Conservation (phyloP, 1,139 yeast genomes). For the Yamadazyma sp. region DNA sequence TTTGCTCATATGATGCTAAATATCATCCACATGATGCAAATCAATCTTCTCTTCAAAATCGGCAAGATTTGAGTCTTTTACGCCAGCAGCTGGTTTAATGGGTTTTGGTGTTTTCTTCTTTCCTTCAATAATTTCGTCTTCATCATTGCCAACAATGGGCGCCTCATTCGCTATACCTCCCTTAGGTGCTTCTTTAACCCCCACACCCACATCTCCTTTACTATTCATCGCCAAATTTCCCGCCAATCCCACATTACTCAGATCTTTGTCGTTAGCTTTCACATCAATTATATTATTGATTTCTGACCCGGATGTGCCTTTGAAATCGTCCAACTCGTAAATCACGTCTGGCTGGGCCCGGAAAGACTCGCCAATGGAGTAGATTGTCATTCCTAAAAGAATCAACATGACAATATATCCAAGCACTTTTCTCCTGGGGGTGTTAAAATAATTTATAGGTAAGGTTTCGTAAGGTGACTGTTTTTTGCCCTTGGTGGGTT, state of each 20-base stretch:
- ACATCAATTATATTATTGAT: slow-evolving; percentile 25
- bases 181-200: slow-evolving; percentile 49
- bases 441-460: slow-evolving; percentile 34
- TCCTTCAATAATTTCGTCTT: slow-evolving; percentile 29
- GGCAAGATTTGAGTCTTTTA: background rate
- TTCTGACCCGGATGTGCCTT: background rate
- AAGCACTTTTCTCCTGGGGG: slow-evolving; percentile 36
- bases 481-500: slow-evolving; percentile 35
- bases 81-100: slow-evolving; percentile 4
- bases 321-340: slow-evolving; percentile 26
- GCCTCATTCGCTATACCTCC: slow-evolving; percentile 53
- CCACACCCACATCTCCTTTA: slow-evolving; percentile 44
- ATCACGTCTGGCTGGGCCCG: slow-evolving; percentile 27
- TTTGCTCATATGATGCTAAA: background rate
- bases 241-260: slow-evolving; percentile 36
- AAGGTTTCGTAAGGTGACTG: slow-evolving; percentile 37
- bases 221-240: slow-evolving; percentile 42
- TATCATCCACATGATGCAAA: slow-evolving; percentile 4
- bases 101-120: slow-evolving; percentile 10
- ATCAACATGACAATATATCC: slow-evolving; percentile 41
- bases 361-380: slow-evolving; percentile 39
- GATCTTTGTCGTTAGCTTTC: slow-evolving; percentile 29
- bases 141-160: slow-evolving; percentile 45
- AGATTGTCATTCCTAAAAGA: slow-evolving; percentile 37
- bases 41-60: slow-evolving; percentile 11